Evolutionary conservation across 768 basidiomycete species (phyloP).

Genomic region (Mycena polygramma): DNA sequence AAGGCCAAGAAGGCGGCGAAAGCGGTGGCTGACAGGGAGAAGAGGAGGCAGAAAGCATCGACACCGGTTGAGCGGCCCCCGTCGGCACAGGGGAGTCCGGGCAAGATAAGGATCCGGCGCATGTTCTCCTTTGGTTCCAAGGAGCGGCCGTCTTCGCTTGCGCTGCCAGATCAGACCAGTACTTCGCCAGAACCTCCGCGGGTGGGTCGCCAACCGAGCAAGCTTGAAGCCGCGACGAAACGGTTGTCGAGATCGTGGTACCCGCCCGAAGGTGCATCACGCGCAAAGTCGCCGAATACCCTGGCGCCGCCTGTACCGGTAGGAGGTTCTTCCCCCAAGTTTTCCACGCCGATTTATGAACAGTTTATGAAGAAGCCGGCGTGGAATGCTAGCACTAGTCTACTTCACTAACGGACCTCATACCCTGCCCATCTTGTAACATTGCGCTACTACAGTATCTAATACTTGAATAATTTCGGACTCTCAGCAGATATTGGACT

Average conservation of each 20-base stretch:
- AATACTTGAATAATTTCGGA: constrained; percentile 17
- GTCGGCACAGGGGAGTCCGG: constrained; percentile 27
- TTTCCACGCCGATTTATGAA: constrained; percentile 37
- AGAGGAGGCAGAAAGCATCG: constrained; percentile 22
- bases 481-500: too few relatives aligned
- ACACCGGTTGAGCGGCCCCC: constrained; percentile 1
- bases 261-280: constrained; percentile 25
- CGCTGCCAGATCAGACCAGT: constrained; percentile 15
- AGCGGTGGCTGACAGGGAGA: constrained; percentile 25
- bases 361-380: constrained; percentile 39
- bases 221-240: constrained; percentile 35
- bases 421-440: not conserved
- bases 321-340: constrained; percentile 10
- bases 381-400: constrained; percentile 37
- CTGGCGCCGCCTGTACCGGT: constrained; percentile 20
- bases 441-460: not conserved
- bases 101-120: constrained; percentile 31
- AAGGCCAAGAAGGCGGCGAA: constrained; percentile 28
- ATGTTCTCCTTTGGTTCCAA: constrained; percentile 38
- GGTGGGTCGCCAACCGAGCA: constrained; percentile 31
- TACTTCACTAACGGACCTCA: constrained; percentile 25
- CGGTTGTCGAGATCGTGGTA: constrained; percentile 38
- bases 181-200: constrained; percentile 28
- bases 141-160: constrained; percentile 16
- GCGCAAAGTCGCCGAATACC: constrained; percentile 2